Base-by-base conservation (phyloP, 805 yeast genomes). In the Isabelozyma rhagii region DNA sequence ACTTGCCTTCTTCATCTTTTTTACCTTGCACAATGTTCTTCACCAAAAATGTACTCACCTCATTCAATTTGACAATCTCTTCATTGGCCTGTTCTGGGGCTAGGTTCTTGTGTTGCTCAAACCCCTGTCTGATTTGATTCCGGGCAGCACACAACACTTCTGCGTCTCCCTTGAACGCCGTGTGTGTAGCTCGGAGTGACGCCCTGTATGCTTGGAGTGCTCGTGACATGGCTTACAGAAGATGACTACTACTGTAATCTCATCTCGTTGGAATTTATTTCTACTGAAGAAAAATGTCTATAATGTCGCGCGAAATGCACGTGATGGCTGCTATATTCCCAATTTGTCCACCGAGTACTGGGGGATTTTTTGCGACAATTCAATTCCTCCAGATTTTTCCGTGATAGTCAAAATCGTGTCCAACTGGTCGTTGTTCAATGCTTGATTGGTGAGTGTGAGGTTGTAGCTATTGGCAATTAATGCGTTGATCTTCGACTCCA, bases 1-100 rank as follows among this genome's bases (percentile, higher is more conserved):
- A 81, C 45, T 71, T 77, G 2, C 74, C 78, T 13, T 71, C 71
- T 2, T 66, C 71, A 47, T 72, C 66, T 57, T 69, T 77, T 52
- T 69, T 73, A 7, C 96, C 98, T 69, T 93, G 99, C 3, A 93
- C 97, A n/a, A 93, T 75, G 65, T 93, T 93, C 51, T 77, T 74
- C 45, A 79, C 74, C 50, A 93, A 72, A 54, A 91, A 85, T 40
- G 66, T 63, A 1, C 92, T 82, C n/a, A 93, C 86, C 14, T 85
- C 92, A 47, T 84, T 79, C 51, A 91, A 69, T 49, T 80, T 73
- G 13, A 71, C 66, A 38, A 82, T 78, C 48, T 79, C 81, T 44
- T 84, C 68, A 18, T 52, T 52, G n/a, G 50, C 51, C n/a, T 31
- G 36, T 31, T 9, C 36, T 9, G 36, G 36, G 2, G 45, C 45